Percentiles rank a stretch among this genome's conserved stretches.
These are phyloP conservation scores for Suillus ampliporus DNA, from an alignment of 768 basidiomycete genomes.

Conservation along the genomic window DNA sequence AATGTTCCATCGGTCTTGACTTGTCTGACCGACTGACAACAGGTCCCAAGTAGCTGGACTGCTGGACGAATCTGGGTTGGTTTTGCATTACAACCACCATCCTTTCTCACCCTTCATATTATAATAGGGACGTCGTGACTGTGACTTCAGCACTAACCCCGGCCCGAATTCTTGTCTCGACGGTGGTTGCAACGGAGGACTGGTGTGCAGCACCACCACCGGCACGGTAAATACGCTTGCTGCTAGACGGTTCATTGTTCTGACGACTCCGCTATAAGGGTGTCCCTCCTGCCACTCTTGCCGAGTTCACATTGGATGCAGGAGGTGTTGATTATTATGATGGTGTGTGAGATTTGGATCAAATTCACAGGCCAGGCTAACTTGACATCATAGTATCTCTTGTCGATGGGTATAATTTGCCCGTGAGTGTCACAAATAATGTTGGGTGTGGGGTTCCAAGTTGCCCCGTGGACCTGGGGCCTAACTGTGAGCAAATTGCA, in stretches of 20 bases:
- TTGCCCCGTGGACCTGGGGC: constrained; percentile 66
- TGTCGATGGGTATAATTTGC: constrained; percentile 71
- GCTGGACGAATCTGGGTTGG: constrained; percentile 68
- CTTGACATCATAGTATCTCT: constrained; percentile 53
- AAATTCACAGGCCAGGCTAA: not conserved
- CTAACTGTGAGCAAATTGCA: constrained; percentile 49
- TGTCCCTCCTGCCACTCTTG: constrained; percentile 71
- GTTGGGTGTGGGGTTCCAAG: constrained; percentile 57
- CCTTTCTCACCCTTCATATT: constrained; percentile 7
- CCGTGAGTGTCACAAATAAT: constrained; percentile 61
- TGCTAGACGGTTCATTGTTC: not conserved
- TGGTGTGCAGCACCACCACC: constrained; percentile 55
- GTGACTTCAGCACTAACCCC: constrained; percentile 59
- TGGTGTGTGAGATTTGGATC: constrained; percentile 39
- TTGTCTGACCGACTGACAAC: not conserved
- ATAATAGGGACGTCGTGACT: constrained; percentile 56
- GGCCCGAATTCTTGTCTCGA: constrained; percentile 62
- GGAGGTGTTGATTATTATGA: constrained; percentile 63
- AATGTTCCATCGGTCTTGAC: not conserved
- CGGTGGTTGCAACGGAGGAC: constrained; percentile 75
- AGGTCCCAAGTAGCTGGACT: constrained; percentile 69
- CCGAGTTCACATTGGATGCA: constrained; percentile 65
- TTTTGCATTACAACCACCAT: not conserved
- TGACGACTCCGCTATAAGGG: constrained; percentile 41
- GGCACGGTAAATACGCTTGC: constrained; percentile 47